Base-by-base conservation (phyloP, 441 rosid genomes). In the Gossypium davidsonii region DNA sequence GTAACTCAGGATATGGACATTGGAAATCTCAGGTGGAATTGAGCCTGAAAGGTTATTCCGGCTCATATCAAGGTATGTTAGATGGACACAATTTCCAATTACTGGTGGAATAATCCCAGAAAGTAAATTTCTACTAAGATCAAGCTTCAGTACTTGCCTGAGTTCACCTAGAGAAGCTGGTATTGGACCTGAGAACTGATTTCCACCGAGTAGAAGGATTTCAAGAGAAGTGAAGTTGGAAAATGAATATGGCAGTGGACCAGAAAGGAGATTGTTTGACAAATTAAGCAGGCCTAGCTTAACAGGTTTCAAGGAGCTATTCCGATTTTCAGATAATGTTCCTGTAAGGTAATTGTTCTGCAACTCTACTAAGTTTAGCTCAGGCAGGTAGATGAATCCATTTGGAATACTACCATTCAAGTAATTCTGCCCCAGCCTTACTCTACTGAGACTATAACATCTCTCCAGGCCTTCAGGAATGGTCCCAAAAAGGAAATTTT, bases 341-440 rank as follows among this genome's bases (percentile, higher is more conserved):
- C 89, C 89, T 0, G 85, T 75, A 6, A 85, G 67, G 70, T 81
- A 80, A 74, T 85, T 85, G 81, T 73, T 71, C 9, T 85, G 87
- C 71, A 85, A 77, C 83, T 85, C 85, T 14, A 75, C 73, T 46
- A 82, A 74, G 46, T 73, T 82, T 28, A 85, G 76, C 78, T 79
- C 74, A 37, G 89, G 89, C 81, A 83, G 75, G 78, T 82, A 82
- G 61, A 85, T 69, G 76, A 85, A 76, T 7, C 87, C 78, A 18
- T 71, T 61, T 31, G 89, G 87, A 71, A 85, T 75, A 73, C 82
- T 80, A 10, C 87, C 87, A 34, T 85, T 85, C 74, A 83, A 77
- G 79, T 83, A 85, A 65, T 85, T 85, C 69, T 83, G 79, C 18
- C 89, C 89, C 70, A 85, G 49, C 77, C 89, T 77, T 46, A 82